Base-by-base conservation (phyloP, 2,329 filamentous ascomycete genomes). In the Colletotrichum costaricense region DNA sequence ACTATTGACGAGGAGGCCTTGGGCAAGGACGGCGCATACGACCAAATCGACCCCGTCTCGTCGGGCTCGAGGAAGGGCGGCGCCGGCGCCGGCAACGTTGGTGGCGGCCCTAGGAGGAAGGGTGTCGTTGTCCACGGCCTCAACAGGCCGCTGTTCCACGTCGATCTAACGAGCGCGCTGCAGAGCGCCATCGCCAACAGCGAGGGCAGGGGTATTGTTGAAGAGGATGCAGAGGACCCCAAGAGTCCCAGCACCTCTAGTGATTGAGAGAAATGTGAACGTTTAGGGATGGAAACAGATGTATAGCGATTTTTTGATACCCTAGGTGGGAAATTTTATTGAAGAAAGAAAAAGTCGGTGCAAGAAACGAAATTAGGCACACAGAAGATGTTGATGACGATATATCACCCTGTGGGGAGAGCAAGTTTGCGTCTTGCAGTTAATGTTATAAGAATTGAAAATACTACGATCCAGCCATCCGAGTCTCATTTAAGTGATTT, bases 111-210 rank as follows among this genome's bases (percentile, higher is more conserved):
- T 42, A 84, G 82, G 68, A 87, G 87, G 78, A 88, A 86, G 76
- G 88, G 80, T 33, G 92, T 93, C 2, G 88, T 94, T 5, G 92
- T 98, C 19, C 93, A 95, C 76, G 94, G 96, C n/a, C 85, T 97
- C 75, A 97, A 97, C 82, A 86, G 94, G 77, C 96, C 97, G 5
- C 89, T 98, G 77, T 98, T 99, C 89, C 97, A 99, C 80, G 90
- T 98, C 66, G 97, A 98, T 81, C 84, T 98, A 64, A 97, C 94
- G 4, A 95, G 92, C 78, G 97, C 97, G 7, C 83, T 98, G 77
- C 94, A 98, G 82, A 95, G 93, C 77, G 96, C 95, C 3, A 90
- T 98, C 78, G 91, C 92, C 35, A 97, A 97, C 77, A 89, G 94
- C 0, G 90, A 94, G 82, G 88, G 86, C 0, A 84, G 88, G 65